Base-by-base conservation (phyloP, 495 filamentous ascomycete species). In the Apiosordaria backusii region DNA sequence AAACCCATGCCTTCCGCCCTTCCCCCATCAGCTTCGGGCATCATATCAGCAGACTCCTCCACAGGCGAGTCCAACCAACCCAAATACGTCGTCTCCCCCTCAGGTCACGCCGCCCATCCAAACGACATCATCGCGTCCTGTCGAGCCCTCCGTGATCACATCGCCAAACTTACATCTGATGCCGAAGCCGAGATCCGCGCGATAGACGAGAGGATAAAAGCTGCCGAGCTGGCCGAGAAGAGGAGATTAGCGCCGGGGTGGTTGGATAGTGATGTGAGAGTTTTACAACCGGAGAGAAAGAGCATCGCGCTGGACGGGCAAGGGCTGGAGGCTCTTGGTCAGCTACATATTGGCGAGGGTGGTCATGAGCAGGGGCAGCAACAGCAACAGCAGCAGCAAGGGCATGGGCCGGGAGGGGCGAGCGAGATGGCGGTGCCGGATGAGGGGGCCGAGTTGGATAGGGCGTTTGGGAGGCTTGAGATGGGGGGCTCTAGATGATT, bases 151-250 rank as follows among this genome's bases (percentile, higher is more conserved):
- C 85, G 88, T 71, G 83, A 86, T n/a, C 90, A 95, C 71, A 77
- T 97, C 6, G 76, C 87, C 58, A 85, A 86, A 70, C 78, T 87
- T 26, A 83, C 87, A 63, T 77, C 78, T 0, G 85, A 89, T 40
- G 89, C 91, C 0, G 84, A 88, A 54, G 78, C 81, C 53, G 82
- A 84, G n/a, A 78, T 97, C 59, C 78, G 77, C 59, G 84, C 83
- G 9, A 90, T 95, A 82, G 89, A 94, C 70, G 85, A 87, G 68
- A 80, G 82, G 3, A 89, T 94, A 65, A 77, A 78, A 55, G 87
- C 91, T 60, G 83, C 90, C 59, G 95, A 98, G 65, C 79, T 99
- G 64, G 92, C 91, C 40, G 95, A 98, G 85, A 97, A 97, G 83
- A 77, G 95, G 62, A 83, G 92, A 21, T 83, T 97, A 40, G 95